Evolutionary conservation across 1,284 basidiomycete species (phyloP), one percentile per base, ranked within the genome.

Genomic region (Cryptococcus deneoformans): DNA sequence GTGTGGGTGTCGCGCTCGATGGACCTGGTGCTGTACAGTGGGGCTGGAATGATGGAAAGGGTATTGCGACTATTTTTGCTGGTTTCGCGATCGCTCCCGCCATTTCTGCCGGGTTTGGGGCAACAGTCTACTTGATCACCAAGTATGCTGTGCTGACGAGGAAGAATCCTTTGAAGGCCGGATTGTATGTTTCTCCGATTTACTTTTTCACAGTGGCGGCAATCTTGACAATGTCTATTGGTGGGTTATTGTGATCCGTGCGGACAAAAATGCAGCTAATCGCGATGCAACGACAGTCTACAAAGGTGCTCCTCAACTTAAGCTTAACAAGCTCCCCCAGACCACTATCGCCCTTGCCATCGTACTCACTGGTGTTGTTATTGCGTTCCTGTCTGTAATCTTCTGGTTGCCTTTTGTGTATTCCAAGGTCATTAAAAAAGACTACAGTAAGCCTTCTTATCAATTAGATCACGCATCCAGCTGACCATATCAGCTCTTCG

Each of bases 371-470:
- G 77, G 69, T 1, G 57, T 75, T 2, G 80, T 78, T 44, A 62
- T 81, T 38, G 61, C 75, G 14, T 46, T 74, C 44, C 65, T 82
- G 9, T 69, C 80, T 3, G 52, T 75, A 51, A 20, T 82, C 58
- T 82, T 81, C 71, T 81, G 79, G 78, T 53, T 82, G 2, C 81
- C 81, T 4, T 82, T 72, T 69, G 80, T 82, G 52, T 70, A 79
- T 70, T 60, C 62, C 66, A 79, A 79, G 64, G 79, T 80, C 54
- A 65, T 81, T 57, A 74, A 74, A 63, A 77, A 79, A 63, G 81
- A 82, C 65, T 79, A 80, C 74, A 82, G 57, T 51, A 10, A 37
- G 35, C 9, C 16, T 24, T 16, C 35, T 16, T 4, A 16, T 42
- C 7, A 14, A n/a, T 16, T 44, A 6, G 36, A 20, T 42, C 39